These are phyloP conservation scores for Zalaria sp. DNA, from an alignment of 2,329 filamentous ascomycete species.

Conservation along the genomic window DNA sequence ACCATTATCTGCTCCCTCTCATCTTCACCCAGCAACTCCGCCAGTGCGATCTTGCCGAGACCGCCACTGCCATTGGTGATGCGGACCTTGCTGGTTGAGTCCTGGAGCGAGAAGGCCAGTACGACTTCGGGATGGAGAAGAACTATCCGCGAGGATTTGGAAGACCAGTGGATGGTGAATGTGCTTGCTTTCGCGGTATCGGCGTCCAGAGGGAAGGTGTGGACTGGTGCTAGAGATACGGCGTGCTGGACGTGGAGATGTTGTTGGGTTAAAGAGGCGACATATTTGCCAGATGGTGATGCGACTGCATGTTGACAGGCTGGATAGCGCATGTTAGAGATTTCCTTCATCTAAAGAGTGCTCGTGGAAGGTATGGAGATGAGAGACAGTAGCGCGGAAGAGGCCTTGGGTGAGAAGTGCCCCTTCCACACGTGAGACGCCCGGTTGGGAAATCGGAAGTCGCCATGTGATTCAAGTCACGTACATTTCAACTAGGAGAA, in stretches of 20 bases:
- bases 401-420: background rate
- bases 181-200: slow-evolving; percentile 14
- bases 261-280: slow-evolving; percentile 22
- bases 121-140: slow-evolving; percentile 24
- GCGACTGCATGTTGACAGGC: slow-evolving; percentile 16
- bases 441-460: too few relatives aligned
- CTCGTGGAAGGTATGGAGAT: slow-evolving; percentile 1
- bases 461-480: too few relatives aligned
- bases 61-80: slow-evolving; percentile 35
- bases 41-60: slow-evolving; percentile 30
- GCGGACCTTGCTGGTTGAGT: slow-evolving; percentile 26
- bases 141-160: slow-evolving; percentile 23
- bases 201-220: slow-evolving; percentile 17
- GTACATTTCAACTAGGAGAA: background rate
- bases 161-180: slow-evolving; percentile 23
- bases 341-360: background rate
- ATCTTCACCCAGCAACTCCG: slow-evolving; percentile 24
- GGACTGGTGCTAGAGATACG: slow-evolving; percentile 19
- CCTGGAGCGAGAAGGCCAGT: slow-evolving; percentile 27
- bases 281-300: slow-evolving; percentile 23
- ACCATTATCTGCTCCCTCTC: slow-evolving; percentile 26
- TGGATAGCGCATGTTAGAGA: slow-evolving; percentile 4
- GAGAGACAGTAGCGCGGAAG: background rate
- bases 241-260: slow-evolving; percentile 26
- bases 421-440: background rate